phyloP scores from a whole-genome alignment of 2,329 filamentous ascomycete species.

The Nothopassalora personata region DNA sequence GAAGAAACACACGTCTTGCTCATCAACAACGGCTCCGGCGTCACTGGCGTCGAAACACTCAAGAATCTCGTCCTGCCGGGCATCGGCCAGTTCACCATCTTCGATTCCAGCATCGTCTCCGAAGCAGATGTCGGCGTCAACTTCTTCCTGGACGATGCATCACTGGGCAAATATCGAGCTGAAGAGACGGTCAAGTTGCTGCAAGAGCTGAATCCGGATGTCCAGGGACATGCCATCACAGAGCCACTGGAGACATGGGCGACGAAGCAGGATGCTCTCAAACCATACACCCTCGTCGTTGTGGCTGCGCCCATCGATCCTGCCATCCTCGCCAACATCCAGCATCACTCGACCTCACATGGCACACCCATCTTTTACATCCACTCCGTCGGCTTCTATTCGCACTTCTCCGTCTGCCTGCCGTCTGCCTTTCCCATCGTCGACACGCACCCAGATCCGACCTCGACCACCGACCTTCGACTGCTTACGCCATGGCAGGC shows the following conservation, averaged over 20 bases:
- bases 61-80: slow-evolving; percentile 97
- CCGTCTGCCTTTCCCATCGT: slow-evolving; percentile 83
- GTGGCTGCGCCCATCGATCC: slow-evolving; percentile 55
- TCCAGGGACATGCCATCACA: slow-evolving; percentile 65
- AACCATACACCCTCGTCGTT: slow-evolving; percentile 56
- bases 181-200: slow-evolving; percentile 71
- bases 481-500: slow-evolving; percentile 83
- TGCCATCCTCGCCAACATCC: slow-evolving; percentile 47
- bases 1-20: slow-evolving; percentile 90
- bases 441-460: slow-evolving; percentile 88
- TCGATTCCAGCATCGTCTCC: slow-evolving; percentile 70
- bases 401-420: slow-evolving; percentile 74
- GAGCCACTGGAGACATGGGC: slow-evolving; percentile 47
- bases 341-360: slow-evolving; percentile 40
- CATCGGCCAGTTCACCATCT: slow-evolving; percentile 86
- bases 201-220: slow-evolving; percentile 87
- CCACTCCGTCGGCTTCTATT: slow-evolving; percentile 88
- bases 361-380: slow-evolving; percentile 72
- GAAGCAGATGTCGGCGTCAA: slow-evolving; percentile 88
- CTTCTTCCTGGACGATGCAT: slow-evolving; percentile 84
- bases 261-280: slow-evolving; percentile 35
- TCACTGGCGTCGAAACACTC: slow-evolving; percentile 81
- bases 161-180: slow-evolving; percentile 71
- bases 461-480: slow-evolving; percentile 77
- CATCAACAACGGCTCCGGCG: slow-evolving; percentile 79